Base-by-base conservation (phyloP, 331 rosid genomes). In the Ulmus americana region DNA sequence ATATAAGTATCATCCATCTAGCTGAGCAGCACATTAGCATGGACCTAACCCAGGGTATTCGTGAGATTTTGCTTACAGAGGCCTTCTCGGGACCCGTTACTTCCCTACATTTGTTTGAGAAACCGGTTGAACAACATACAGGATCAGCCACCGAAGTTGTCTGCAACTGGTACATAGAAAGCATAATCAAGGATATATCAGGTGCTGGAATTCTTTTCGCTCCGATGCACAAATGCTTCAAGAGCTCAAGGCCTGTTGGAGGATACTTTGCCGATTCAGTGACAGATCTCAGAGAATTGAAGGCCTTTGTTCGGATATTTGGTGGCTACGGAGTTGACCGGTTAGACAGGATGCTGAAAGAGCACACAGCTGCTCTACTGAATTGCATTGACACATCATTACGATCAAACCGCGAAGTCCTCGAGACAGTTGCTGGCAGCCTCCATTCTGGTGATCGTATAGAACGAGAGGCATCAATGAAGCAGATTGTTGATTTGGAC, bases 21-120 rank as follows among this genome's bases (percentile, higher is more conserved):
- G 94, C 98, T 4, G 98, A 92, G 86, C 98, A 92, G 85, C 98
- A 92, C 74, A 87, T 92, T 77, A 87, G 97, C 81, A 92, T 92
- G 98, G 97, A 89, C 78, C 84, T 92, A 63, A 92, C 95, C 46
- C 95, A 83, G 74, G 98, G 97, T 67, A 89, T 87, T 72, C 89
- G 97, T 35, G 98, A 92, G 85, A 95, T 92, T 74, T 65, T 89
- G 48, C 97, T 92, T 63, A 71, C 88, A 41, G 98, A 92, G 76
- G 84, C 95, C 70, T 92, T 82, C 77, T 83, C 97, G 2, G 98
- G 98, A 70, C 98, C 97, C 66, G 91, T 92, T 80, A 85, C 98
- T 68, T 92, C 95, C 61, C 63, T 89, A 77, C 97, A 92, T 73
- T 85, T 83, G 81, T 85, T 92, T 85, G 97, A 89, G 59, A 89